These are phyloP conservation scores for Populus hybrid DNA, from an alignment of 441 rosid species.

Conservation along the genomic window DNA sequence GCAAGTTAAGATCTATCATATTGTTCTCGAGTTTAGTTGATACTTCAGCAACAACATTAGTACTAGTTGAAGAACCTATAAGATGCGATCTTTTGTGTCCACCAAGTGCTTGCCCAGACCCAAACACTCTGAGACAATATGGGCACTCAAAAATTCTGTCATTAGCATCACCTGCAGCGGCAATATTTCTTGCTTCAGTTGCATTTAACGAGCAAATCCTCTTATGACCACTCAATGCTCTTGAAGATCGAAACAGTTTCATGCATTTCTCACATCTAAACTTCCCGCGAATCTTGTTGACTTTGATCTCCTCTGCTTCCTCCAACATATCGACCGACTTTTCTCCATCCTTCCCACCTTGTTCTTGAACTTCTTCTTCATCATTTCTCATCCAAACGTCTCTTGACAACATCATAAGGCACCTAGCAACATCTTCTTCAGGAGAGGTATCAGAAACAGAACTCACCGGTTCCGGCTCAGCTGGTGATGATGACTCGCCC, in stretches of 20 bases:
- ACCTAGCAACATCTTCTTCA: constrained; percentile 78
- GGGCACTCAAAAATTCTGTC: constrained; percentile 53
- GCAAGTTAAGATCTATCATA: constrained; percentile 71
- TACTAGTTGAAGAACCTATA: constrained; percentile 4
- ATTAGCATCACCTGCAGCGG: constrained; percentile 11
- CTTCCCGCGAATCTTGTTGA: constrained; percentile 29
- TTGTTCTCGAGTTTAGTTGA: constrained; percentile 31
- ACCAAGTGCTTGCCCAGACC: constrained; percentile 84
- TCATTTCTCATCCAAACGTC: constrained; percentile 50
- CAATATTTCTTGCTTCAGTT: constrained; percentile 27
- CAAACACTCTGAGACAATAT: constrained; percentile 61
- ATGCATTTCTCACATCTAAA: constrained; percentile 51
- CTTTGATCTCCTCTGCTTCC: constrained; percentile 29
- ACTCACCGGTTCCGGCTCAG: constrained; percentile 61
- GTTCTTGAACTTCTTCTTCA: constrained; percentile 21
- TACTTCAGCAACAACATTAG: not conserved
- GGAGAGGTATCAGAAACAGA: constrained; percentile 67
- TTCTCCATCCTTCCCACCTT: constrained; percentile 17
- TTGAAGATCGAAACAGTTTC: constrained; percentile 50
- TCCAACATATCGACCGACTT: constrained; percentile 20
- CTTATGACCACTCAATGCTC: constrained; percentile 44
- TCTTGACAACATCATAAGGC: constrained; percentile 86
- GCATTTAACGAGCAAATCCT: constrained; percentile 34
- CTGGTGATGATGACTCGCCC: constrained; percentile 26
- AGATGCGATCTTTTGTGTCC: constrained; percentile 86